phyloP scores from a whole-genome alignment of 139 green algal genomes.

The Chlorella sp. region DNA sequence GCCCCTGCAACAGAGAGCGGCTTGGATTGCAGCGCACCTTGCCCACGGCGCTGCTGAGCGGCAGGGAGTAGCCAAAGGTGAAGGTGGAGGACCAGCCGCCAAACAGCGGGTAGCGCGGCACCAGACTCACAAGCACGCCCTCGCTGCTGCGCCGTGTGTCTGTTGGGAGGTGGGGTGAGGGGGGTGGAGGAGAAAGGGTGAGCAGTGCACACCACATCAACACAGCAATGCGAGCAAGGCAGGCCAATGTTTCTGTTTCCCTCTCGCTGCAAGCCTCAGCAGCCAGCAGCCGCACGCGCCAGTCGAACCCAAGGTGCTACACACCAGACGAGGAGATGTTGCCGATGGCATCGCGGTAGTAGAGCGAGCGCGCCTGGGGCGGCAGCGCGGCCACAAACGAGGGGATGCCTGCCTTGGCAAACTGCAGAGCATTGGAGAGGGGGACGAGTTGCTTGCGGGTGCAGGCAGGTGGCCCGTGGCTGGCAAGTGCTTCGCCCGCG shows the following conservation, averaged over 20 bases:
- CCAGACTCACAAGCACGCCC: slow-evolving; percentile 59
- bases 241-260: too few relatives aligned
- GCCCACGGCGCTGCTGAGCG: slow-evolving; percentile 58
- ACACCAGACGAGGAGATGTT: slow-evolving; percentile 86
- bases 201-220: slow-evolving; percentile 31
- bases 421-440: not conserved
- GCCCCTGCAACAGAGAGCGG: not conserved
- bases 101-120: slow-evolving; percentile 86
- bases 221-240: too few relatives aligned
- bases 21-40: not conserved
- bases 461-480: too few relatives aligned
- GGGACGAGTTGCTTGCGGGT: too few relatives aligned
- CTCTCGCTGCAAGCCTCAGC: too few relatives aligned
- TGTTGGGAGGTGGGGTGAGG: not conserved
- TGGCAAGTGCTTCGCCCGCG: too few relatives aligned
- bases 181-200: not conserved
- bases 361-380: slow-evolving; percentile 64
- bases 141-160: not conserved
- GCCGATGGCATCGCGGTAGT: slow-evolving; percentile 91
- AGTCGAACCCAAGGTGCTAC: not conserved
- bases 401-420: slow-evolving; percentile 42
- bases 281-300: too few relatives aligned
- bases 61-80: slow-evolving; percentile 77
- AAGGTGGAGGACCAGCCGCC: slow-evolving; percentile 83
- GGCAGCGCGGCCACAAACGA: slow-evolving; percentile 63